phyloP scores from a whole-genome alignment of 2,329 filamentous ascomycete species.

The Sarocladium brachiariae region DNA sequence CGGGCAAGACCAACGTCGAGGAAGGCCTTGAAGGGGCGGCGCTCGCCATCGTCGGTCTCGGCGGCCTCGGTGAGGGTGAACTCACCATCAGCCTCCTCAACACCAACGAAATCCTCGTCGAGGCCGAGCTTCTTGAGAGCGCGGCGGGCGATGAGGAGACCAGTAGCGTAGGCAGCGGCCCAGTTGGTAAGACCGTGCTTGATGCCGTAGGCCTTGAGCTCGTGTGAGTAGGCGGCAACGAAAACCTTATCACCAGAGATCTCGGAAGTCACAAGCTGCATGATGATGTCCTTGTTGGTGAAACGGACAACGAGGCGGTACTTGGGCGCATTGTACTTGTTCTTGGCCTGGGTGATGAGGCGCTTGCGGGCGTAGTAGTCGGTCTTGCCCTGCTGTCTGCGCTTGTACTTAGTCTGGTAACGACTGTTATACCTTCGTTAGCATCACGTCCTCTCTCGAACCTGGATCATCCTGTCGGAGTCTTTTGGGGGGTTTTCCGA shows the following conservation, averaged over 20 bases:
- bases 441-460: neutral
- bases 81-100: slow-evolving; percentile 96
- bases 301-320: slow-evolving; percentile 99
- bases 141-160: slow-evolving; percentile 94
- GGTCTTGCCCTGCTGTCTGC: slow-evolving; percentile 93
- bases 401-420: slow-evolving; percentile 99
- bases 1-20: slow-evolving; percentile 96
- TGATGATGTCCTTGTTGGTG: slow-evolving; percentile 99
- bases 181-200: slow-evolving; percentile 99
- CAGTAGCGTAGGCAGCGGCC: slow-evolving; percentile 93
- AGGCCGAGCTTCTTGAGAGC: slow-evolving; percentile 95
- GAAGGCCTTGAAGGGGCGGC: slow-evolving; percentile 99
- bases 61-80: slow-evolving; percentile 91
- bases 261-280: slow-evolving; percentile 95
- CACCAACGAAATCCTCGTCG: slow-evolving; percentile 86
- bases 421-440: slow-evolving; percentile 50
- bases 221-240: slow-evolving; percentile 85
- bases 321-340: slow-evolving; percentile 99
- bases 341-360: slow-evolving; percentile 99
- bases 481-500: neutral
- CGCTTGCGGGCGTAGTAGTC: slow-evolving; percentile 99
- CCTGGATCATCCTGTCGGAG: neutral
- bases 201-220: slow-evolving; percentile 96
- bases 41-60: slow-evolving; percentile 84
- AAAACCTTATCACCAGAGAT: slow-evolving; percentile 98